phyloP scores from a whole-genome alignment of 345 rosid species.

The Turnera subulata region DNA sequence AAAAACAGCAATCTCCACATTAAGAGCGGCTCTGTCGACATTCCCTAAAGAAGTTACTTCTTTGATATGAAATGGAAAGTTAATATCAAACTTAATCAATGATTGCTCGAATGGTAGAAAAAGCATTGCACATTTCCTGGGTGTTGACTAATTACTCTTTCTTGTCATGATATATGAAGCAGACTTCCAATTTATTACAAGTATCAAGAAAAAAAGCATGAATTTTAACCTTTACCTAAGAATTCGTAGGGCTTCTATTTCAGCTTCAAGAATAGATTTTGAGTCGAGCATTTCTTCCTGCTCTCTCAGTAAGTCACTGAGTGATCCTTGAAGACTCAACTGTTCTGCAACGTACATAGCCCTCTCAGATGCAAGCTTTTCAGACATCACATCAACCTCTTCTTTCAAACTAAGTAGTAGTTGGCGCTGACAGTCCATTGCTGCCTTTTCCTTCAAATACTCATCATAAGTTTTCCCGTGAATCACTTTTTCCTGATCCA shows the following conservation, averaged over 20 bases:
- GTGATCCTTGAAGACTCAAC: slow-evolving; percentile 33
- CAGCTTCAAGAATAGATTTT: slow-evolving; percentile 70
- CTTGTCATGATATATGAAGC: too few species aligned
- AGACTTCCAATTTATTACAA: not conserved
- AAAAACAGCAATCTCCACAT: too few species aligned
- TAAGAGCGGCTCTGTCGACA: too few species aligned
- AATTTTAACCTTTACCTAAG: slow-evolving; percentile 50
- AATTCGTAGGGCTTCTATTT: slow-evolving; percentile 72
- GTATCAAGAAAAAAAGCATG: not conserved
- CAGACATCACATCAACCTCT: slow-evolving; percentile 71
- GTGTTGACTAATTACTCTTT: too few species aligned
- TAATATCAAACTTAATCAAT: too few species aligned
- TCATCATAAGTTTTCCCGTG: slow-evolving; percentile 45
- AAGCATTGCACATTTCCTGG: too few species aligned
- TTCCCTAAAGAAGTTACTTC: too few species aligned
- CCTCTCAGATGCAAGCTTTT: slow-evolving; percentile 60
- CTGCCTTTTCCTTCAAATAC: slow-evolving; percentile 67
- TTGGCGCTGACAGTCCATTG: slow-evolving; percentile 80
- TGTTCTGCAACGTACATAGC: slow-evolving; percentile 42
- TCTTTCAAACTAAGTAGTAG: slow-evolving; percentile 50
- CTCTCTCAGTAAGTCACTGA: slow-evolving; percentile 40
- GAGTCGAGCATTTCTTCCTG: slow-evolving; percentile 52
- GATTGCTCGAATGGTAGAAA: too few species aligned
- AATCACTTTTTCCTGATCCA: slow-evolving; percentile 53
- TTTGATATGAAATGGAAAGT: too few species aligned